Evolutionary conservation across 768 basidiomycete genomes (phyloP).

Genomic region (Suillus occidentalis): DNA sequence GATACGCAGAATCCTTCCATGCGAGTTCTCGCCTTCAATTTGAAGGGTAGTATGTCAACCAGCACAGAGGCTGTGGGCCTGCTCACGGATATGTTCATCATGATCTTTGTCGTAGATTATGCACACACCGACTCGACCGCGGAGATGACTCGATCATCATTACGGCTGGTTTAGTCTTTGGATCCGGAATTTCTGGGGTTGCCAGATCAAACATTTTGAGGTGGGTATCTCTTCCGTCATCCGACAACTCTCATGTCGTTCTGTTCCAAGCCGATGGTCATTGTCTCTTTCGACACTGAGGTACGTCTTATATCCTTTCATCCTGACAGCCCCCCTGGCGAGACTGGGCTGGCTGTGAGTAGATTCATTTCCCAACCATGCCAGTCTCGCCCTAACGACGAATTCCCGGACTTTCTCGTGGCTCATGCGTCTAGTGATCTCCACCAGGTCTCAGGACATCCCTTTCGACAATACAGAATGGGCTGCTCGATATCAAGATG

Average conservation of each 20-base stretch:
- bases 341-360: too few relatives aligned
- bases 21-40: constrained; percentile 37
- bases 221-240: constrained; percentile 30
- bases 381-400: too few relatives aligned
- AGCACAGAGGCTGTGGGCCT: constrained; percentile 38
- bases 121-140: constrained; percentile 46
- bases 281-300: constrained; percentile 23
- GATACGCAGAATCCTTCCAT: too few relatives aligned
- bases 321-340: too few relatives aligned
- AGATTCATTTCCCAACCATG: too few relatives aligned
- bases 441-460: too few relatives aligned
- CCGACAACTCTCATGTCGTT: background rate
- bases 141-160: constrained; percentile 51
- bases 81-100: too few relatives aligned
- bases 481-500: too few relatives aligned
- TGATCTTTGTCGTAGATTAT: constrained; percentile 17
- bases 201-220: constrained; percentile 67
- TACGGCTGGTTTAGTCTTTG: constrained; percentile 81
- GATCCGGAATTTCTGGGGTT: constrained; percentile 79
- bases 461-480: too few relatives aligned
- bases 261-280: constrained; percentile 52
- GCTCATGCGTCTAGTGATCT: too few relatives aligned
- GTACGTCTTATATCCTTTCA: too few relatives aligned
- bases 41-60: constrained; percentile 35
- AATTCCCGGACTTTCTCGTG: too few relatives aligned